These are phyloP conservation scores for Piromyces finnis DNA, from an alignment of 192 early-diverging fungal species.

Conservation along the genomic window DNA sequence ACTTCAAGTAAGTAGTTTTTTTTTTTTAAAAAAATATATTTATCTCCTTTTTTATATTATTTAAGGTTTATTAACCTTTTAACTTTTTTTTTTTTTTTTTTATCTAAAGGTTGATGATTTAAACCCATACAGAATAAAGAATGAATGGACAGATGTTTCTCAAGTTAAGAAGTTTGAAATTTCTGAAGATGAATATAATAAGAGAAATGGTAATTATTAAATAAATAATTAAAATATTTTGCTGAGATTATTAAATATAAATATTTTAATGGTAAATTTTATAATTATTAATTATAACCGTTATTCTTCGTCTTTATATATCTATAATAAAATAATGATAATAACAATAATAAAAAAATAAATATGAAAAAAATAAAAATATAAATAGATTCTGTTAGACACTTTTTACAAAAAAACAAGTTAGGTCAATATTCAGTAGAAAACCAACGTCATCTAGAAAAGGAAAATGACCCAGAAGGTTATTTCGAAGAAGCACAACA, in stretches of 20 bases:
- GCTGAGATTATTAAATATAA: too few species aligned
- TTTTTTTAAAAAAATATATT: background rate
- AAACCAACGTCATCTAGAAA: conserved; percentile 7
- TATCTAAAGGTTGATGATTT: conserved; percentile 37
- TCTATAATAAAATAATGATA: too few species aligned
- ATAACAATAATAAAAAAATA: too few species aligned
- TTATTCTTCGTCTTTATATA: too few species aligned
- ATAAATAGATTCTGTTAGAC: conserved; percentile 67
- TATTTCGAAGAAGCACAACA: conserved; percentile 39
- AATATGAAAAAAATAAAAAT: too few species aligned
- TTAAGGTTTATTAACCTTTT: too few species aligned
- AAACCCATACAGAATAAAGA: conserved; percentile 40
- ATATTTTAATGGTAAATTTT: too few species aligned
- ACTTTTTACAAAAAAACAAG: conserved; percentile 76
- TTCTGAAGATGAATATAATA: conserved; percentile 71
- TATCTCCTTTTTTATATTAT: too few species aligned
- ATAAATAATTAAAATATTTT: too few species aligned
- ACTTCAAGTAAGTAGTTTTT: conserved; percentile 29
- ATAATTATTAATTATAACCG: too few species aligned
- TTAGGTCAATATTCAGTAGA: conserved; percentile 66
- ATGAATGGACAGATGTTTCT: conserved; percentile 71
- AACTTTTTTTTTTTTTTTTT: background rate
- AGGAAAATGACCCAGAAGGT: conserved; percentile 11
- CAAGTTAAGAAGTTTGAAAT: conserved; percentile 90
- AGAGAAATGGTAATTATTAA: conserved; percentile 41